phyloP scores from a whole-genome alignment of 352 stramenopile genomes.

The Phytopythium mirpurense region DNA sequence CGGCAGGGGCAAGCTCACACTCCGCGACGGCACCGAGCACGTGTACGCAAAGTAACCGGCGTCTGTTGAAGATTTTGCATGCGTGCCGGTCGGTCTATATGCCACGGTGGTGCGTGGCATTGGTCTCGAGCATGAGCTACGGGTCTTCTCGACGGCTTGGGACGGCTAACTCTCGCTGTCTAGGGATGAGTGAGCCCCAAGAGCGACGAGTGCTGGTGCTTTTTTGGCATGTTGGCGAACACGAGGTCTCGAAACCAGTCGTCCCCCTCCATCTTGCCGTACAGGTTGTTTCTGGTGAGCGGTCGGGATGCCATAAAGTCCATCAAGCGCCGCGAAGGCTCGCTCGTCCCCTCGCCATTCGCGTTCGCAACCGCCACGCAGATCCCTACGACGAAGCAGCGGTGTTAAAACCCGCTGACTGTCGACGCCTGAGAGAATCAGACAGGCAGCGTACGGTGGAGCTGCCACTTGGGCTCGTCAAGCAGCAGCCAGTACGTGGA shows the following conservation, averaged over 20 bases:
- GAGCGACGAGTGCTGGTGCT: not conserved
- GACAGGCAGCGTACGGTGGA: slow-evolving; percentile 21
- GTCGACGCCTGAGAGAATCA: not conserved
- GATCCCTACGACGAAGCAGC: not conserved
- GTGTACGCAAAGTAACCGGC: slow-evolving; percentile 42
- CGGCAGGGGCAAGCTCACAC: slow-evolving; percentile 57
- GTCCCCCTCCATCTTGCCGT: not conserved
- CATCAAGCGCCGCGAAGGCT: slow-evolving; percentile 3
- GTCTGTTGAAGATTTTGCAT: not conserved
- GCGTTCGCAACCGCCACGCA: slow-evolving; percentile 3
- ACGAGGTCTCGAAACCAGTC: not conserved
- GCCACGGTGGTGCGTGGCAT: not conserved
- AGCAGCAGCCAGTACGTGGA: slow-evolving; percentile 42
- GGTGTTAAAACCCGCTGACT: not conserved
- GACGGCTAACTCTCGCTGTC: not conserved
- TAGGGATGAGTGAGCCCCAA: not conserved
- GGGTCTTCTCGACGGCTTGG: not conserved
- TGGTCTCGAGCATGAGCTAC: not conserved
- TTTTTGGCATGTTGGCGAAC: not conserved
- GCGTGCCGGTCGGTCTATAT: not conserved
- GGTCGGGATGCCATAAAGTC: not conserved
- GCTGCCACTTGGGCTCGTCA: slow-evolving; percentile 28
- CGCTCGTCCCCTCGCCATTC: not conserved
- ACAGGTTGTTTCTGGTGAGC: slow-evolving; percentile 5
- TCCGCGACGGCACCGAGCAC: slow-evolving; percentile 69